Percentiles rank a stretch among this genome's conserved stretches.
These are phyloP conservation scores for Ceratobasidium sp. DNA, from an alignment of 1,284 basidiomycete genomes.

Conservation along the genomic window DNA sequence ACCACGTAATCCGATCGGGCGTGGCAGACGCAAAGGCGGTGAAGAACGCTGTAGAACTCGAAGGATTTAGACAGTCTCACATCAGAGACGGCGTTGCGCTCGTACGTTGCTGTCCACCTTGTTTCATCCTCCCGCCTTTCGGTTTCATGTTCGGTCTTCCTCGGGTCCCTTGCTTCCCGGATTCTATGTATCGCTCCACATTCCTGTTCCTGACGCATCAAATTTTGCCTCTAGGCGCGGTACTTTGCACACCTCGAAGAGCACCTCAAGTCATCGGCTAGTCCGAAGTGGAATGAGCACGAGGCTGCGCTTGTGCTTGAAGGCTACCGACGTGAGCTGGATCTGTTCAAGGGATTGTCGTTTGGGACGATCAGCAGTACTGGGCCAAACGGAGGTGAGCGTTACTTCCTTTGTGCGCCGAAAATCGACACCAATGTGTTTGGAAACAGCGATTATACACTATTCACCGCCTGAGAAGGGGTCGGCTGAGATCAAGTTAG, in stretches of 20 bases:
- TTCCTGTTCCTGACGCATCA: not conserved
- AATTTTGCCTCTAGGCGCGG: conserved; percentile 59
- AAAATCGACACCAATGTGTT: conserved; percentile 6
- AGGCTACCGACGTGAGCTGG: conserved; percentile 81
- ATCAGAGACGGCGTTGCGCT: conserved; percentile 92
- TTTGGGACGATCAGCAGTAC: conserved; percentile 94
- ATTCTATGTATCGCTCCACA: not conserved
- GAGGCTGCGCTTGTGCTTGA: conserved; percentile 86
- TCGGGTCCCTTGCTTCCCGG: not conserved
- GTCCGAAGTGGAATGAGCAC: conserved; percentile 80
- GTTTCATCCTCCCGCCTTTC: conserved; percentile 11
- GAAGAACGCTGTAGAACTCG: conserved; percentile 89
- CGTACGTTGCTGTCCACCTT: conserved; percentile 54
- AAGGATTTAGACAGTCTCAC: conserved; percentile 91
- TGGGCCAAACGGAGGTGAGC: conserved; percentile 84
- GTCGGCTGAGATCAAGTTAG: conserved; percentile 80
- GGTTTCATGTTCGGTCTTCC: not conserved
- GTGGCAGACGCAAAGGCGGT: conserved; percentile 88
- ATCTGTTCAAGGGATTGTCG: conserved; percentile 87
- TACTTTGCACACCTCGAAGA: conserved; percentile 98
- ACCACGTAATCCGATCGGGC: conserved; percentile 71
- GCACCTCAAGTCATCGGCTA: conserved; percentile 67
- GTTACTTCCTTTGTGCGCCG: no score
- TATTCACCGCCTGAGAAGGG: conserved; percentile 84
- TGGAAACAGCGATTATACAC: conserved; percentile 85